These are phyloP conservation scores for Alternaria infectoria DNA, from an alignment of 2,329 filamentous ascomycete species.

Conservation along the genomic window DNA sequence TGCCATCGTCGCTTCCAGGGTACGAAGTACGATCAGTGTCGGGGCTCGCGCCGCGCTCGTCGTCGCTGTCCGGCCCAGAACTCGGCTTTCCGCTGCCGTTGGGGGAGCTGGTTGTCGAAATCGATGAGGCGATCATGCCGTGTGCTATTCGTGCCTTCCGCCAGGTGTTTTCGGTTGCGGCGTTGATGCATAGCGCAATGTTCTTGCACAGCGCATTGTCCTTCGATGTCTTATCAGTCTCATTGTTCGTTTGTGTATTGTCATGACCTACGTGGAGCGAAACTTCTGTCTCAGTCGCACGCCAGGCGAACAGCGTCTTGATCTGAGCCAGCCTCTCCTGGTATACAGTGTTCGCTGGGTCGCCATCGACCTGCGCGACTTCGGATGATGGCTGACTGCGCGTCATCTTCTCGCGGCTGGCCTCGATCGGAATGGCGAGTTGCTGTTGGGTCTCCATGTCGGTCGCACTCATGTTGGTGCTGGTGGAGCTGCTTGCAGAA, in stretches of 20 bases:
- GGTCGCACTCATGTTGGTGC: not conserved
- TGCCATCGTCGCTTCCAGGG: not conserved
- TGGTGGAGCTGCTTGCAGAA: not conserved
- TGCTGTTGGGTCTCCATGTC: not conserved
- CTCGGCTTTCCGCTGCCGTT: not conserved
- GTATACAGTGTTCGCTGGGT: too few species aligned
- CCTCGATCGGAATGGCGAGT: not conserved
- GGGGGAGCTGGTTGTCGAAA: not conserved
- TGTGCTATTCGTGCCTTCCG: not conserved
- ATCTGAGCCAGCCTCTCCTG: not conserved
- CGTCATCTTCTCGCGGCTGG: not conserved
- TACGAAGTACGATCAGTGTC: not conserved
- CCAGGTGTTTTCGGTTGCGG: not conserved
- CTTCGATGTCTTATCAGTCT: not conserved
- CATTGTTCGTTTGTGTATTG: not conserved
- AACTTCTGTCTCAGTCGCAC: not conserved
- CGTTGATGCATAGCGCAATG: not conserved
- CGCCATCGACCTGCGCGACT: not conserved
- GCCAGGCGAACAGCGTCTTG: not conserved
- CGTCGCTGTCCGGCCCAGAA: not conserved
- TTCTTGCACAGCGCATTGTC: not conserved
- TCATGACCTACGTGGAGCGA: not conserved
- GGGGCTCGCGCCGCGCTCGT: not conserved
- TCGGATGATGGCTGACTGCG: not conserved
- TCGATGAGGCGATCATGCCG: not conserved